Evolutionary conservation across 2,329 filamentous ascomycete genomes (phyloP), one percentile per base, ranked within the genome.

Genomic region (Aureobasidium sp.): DNA sequence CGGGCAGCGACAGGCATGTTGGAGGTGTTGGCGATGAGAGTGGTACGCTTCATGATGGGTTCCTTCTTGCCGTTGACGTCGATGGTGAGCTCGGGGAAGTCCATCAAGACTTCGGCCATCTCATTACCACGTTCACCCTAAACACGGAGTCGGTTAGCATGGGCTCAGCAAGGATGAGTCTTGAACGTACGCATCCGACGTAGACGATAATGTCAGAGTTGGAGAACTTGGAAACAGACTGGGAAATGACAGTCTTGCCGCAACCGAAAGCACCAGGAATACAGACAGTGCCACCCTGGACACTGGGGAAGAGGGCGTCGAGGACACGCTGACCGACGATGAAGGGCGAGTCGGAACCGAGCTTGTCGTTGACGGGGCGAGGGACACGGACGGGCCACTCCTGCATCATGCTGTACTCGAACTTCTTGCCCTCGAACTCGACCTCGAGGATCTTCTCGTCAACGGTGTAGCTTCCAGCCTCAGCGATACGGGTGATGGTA

Each of bases 51-150:
- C 94, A 99, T 99, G 81, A 99, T 99, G 69, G 93, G 92, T 76
- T 99, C 94, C 78, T 93, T 88, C 73, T 93, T 91, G 70, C 94
- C 94, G 47, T 96, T 88, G 69, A 97, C 86, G 20, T 95, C 88
- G 73, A 99, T 99, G 52, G 90, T 89, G 67, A 99, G 89, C 84
- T 97, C 92, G 64, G 94, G 94, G 83, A 99, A 99, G 78, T 99
- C 94, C 89, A 97, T 97, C 84, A 99, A 84, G 69, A 99, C 94
- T 84, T 99, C 94, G 67, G 94, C 94, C 94, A 99, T 99, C 79
- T 99, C 94, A 74, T 99, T 99, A 69, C 94, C 94, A 70, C 94
- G 89, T 79, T 99, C 94, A 70, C 92, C 90, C 79, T 80, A n/a
- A 8, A 27, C 11, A 25, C 42, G 27, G 17, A 20, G 1, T 1